A percentile compares a stretch with the other conserved stretches of the same genome.
Evolutionary conservation across 768 basidiomycete genomes (phyloP).

Genomic region (Lepiota brunneoincarnata): DNA sequence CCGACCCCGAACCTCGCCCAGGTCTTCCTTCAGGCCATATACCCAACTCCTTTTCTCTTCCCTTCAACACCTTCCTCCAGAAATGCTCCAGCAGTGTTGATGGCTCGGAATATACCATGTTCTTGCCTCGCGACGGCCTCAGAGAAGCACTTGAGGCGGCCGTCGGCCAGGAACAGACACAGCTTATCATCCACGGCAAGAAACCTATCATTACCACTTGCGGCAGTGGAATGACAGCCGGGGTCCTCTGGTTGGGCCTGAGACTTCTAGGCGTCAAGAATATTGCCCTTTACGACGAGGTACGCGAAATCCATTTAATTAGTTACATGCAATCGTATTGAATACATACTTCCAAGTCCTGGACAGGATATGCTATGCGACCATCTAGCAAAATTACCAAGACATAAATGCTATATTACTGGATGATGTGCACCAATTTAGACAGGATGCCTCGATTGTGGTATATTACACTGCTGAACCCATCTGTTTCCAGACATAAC

Average conservation of each 20-base stretch:
- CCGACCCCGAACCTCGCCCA: conserved; percentile 85
- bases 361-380: conserved; percentile 90
- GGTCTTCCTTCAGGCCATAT: conserved; percentile 91
- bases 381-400: conserved; percentile 72
- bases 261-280: conserved; percentile 60
- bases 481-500: background rate
- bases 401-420: conserved; percentile 4
- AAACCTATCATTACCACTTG: conserved; percentile 72
- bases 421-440: background rate
- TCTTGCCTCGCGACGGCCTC: conserved; percentile 58
- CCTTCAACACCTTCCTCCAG: conserved; percentile 74
- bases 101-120: conserved; percentile 52
- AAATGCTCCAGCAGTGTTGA: conserved; percentile 32
- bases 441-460: too few relatives aligned
- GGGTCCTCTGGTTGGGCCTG: conserved; percentile 90
- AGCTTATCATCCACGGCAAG: conserved; percentile 59
- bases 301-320: conserved; percentile 30
- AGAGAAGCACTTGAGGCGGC: conserved; percentile 56
- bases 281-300: conserved; percentile 91
- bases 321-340: conserved; percentile 9
- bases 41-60: conserved; percentile 79
- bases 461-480: background rate
- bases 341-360: conserved; percentile 56
- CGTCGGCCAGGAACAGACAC: conserved; percentile 55
- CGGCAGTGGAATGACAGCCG: conserved; percentile 99